These are phyloP conservation scores for Backusella circina DNA, from an alignment of 192 early-diverging fungal genomes.

Conservation along the genomic window DNA sequence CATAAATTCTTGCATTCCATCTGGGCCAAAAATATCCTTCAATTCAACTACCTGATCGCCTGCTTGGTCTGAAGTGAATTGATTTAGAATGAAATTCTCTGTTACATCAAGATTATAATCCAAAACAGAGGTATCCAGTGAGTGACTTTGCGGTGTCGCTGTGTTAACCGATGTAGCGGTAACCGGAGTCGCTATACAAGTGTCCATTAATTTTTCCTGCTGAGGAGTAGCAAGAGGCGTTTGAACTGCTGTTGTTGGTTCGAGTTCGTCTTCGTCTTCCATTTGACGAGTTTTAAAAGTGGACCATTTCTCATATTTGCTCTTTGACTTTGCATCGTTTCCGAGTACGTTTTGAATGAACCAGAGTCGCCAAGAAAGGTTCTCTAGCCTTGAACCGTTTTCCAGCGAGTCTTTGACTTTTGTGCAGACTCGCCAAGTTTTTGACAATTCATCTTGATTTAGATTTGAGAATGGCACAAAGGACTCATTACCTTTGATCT, in stretches of 20 bases:
- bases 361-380: slow-evolving; percentile 84
- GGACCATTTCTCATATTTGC: not conserved
- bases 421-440: slow-evolving; percentile 75
- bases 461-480: slow-evolving; percentile 68
- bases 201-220: not conserved
- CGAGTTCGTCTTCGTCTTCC: not conserved
- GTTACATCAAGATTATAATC: not conserved
- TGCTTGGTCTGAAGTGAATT: slow-evolving; percentile 45
- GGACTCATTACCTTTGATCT: slow-evolving; percentile 67
- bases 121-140: not conserved
- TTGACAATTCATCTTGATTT: slow-evolving; percentile 69
- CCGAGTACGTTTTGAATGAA: slow-evolving; percentile 60
- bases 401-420: slow-evolving; percentile 82
- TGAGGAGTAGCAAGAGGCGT: not conserved
- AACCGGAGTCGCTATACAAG: not conserved
- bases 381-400: slow-evolving; percentile 75
- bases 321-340: slow-evolving; percentile 3
- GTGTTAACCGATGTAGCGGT: not conserved
- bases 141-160: not conserved
- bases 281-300: not conserved
- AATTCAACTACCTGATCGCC: slow-evolving; percentile 34
- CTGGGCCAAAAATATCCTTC: slow-evolving; percentile 23
- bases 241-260: not conserved
- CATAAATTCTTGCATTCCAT: slow-evolving; percentile 23
- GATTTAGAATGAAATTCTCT: slow-evolving; percentile 36